phyloP scores from a whole-genome alignment of 148 eudicot species.

The Simmondsia chinensis region DNA sequence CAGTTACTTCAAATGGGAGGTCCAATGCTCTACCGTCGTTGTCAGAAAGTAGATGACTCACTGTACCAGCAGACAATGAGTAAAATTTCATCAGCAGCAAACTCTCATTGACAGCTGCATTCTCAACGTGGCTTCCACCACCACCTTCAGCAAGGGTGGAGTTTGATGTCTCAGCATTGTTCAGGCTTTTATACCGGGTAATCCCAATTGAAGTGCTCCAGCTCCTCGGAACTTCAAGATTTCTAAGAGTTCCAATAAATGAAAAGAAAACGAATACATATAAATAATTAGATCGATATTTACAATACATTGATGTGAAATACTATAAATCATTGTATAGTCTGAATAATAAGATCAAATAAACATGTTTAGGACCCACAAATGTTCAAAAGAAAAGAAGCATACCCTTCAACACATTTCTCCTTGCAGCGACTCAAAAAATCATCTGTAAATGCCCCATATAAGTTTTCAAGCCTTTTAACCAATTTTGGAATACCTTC shows the following conservation, averaged over 20 bases:
- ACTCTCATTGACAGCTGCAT: slow-evolving; percentile 22
- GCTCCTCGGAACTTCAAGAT: slow-evolving; percentile 45
- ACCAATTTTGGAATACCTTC: slow-evolving; percentile 20
- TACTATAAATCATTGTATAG: too few relatives aligned
- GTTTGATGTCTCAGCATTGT: not conserved
- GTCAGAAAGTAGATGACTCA: slow-evolving; percentile 38
- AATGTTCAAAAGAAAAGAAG: too few relatives aligned
- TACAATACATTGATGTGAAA: too few relatives aligned
- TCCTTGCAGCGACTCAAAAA: slow-evolving; percentile 21
- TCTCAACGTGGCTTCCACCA: slow-evolving; percentile 10
- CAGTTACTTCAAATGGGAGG: slow-evolving; percentile 62
- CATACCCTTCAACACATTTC: slow-evolving; percentile 27
- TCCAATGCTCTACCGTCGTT: slow-evolving; percentile 29
- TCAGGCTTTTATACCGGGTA: slow-evolving; percentile 12
- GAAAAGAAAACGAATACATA: too few relatives aligned
- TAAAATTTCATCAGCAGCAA: slow-evolving; percentile 35
- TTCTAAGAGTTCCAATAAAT: too few relatives aligned
- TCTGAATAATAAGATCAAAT: too few relatives aligned
- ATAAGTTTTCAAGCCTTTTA: slow-evolving; percentile 20
- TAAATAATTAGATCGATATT: too few relatives aligned
- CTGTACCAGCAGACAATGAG: slow-evolving; percentile 21
- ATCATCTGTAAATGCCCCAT: slow-evolving; percentile 15
- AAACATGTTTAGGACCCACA: too few relatives aligned
- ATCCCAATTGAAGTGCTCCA: slow-evolving; percentile 19
- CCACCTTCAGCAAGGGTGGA: not conserved